These are phyloP conservation scores for Eragrostis curvula DNA, from an alignment of 176 grass and related monocot species.

Conservation along the genomic window DNA sequence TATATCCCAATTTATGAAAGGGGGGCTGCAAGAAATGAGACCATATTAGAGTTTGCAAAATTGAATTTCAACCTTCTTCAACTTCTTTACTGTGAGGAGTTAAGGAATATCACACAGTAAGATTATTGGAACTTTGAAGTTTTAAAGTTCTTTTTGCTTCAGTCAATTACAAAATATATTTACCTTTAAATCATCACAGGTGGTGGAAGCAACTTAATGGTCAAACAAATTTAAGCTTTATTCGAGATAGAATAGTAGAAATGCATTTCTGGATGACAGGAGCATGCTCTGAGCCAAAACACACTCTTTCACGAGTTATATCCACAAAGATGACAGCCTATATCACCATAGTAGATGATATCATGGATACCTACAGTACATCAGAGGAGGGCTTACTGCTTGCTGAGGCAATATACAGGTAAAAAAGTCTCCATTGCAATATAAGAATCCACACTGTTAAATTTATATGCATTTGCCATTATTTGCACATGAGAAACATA, in stretches of 20 bases:
- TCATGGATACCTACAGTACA: constrained; percentile 37
- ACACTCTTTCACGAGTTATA: constrained; percentile 31
- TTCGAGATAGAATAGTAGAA: constrained; percentile 42
- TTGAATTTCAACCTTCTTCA: constrained; percentile 61
- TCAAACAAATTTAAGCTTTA: constrained; percentile 30
- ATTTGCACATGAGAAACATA: neutral
- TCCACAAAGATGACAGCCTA: neutral
- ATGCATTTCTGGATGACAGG: constrained; percentile 43
- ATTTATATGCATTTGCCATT: neutral
- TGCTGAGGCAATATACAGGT: constrained; percentile 37
- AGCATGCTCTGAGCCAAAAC: constrained; percentile 13
- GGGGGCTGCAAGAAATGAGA: constrained; percentile 21
- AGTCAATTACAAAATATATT: neutral
- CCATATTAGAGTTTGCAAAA: constrained; percentile 51
- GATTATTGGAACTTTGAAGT: constrained; percentile 14
- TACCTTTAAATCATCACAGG: constrained; percentile 6
- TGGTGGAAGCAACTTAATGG: constrained; percentile 38
- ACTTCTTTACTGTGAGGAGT: constrained; percentile 53
- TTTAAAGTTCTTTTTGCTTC: neutral
- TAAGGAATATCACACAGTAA: constrained; percentile 41
- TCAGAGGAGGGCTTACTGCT: constrained; percentile 30
- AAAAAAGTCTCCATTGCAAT: neutral
- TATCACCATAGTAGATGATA: constrained; percentile 47
- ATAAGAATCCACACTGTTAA: neutral
- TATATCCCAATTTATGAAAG: constrained; percentile 44